Conservation (phyloP, 495 filamentous ascomycete species). For the Rhypophila decipiens region DNA sequence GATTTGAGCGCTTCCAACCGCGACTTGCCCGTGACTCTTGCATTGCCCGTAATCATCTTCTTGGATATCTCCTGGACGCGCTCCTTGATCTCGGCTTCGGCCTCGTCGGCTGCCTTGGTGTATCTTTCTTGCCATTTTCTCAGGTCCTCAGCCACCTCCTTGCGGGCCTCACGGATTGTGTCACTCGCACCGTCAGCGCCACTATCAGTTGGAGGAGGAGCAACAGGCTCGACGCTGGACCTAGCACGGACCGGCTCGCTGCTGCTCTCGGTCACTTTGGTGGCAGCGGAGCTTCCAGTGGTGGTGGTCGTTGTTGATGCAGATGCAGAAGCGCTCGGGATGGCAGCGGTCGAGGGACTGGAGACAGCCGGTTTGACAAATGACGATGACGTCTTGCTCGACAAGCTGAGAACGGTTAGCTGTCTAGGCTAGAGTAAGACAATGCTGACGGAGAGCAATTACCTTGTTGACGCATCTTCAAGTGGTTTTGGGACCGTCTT, state of each 20-base stretch:
- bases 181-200: conserved; percentile 31
- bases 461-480: conserved; percentile 17
- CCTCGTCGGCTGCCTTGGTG: conserved; percentile 71
- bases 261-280: conserved; percentile 2
- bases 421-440: not conserved
- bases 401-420: conserved; percentile 4
- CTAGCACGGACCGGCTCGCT: conserved; percentile 18
- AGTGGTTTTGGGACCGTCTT: conserved; percentile 20
- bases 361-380: conserved; percentile 35
- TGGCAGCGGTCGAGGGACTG: conserved; percentile 8
- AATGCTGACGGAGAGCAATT: not conserved
- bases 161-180: conserved; percentile 43
- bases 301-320: conserved; percentile 4
- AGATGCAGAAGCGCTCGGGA: too few species aligned
- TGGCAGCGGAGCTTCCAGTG: not conserved
- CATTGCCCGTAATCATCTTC: conserved; percentile 47
- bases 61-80: conserved; percentile 58
- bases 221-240: conserved; percentile 13
- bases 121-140: conserved; percentile 81
- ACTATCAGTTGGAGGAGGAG: conserved; percentile 21
- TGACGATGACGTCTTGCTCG: conserved; percentile 16
- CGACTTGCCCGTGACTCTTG: conserved; percentile 52
- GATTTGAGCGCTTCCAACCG: conserved; percentile 64
- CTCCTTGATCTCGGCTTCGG: conserved; percentile 68
- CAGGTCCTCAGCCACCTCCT: conserved; percentile 72